A percentile compares a stretch with the other conserved stretches of the same genome.
Evolutionary conservation across 2,329 filamentous ascomycete species (phyloP).

Genomic region (Colletotrichum tropicale): DNA sequence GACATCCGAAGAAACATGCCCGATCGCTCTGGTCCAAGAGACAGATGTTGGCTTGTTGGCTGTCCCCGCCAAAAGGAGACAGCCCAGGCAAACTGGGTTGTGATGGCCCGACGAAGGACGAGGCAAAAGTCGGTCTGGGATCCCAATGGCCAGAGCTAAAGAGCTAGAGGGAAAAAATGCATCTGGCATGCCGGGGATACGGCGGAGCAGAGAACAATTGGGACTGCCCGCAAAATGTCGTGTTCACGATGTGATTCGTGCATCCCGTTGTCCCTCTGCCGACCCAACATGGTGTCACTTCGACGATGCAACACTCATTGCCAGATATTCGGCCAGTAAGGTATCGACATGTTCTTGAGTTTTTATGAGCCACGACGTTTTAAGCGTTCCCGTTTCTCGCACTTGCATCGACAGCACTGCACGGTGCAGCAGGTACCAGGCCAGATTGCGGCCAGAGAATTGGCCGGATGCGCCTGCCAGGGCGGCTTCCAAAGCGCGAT

Average conservation of each 20-base stretch:
- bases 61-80: not conserved
- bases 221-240: not conserved
- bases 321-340: slow-evolving; percentile 3
- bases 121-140: slow-evolving; percentile 18
- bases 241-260: slow-evolving; percentile 20
- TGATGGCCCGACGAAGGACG: not conserved
- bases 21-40: not conserved
- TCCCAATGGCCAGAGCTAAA: not conserved
- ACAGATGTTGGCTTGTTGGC: not conserved
- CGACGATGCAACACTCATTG: slow-evolving; percentile 17
- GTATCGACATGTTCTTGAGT: not conserved
- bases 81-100: not conserved
- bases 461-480: not conserved
- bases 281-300: slow-evolving; percentile 9
- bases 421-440: slow-evolving; percentile 16
- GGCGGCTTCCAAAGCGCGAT: not conserved
- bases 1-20: not conserved
- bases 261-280: slow-evolving; percentile 5
- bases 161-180: not conserved
- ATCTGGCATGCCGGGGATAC: not conserved
- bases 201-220: slow-evolving; percentile 2
- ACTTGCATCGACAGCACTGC: slow-evolving; percentile 11
- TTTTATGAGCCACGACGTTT: not conserved
- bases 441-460: not conserved
- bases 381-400: not conserved